Base-by-base conservation (phyloP, 176 grass and related monocot genomes). In the Alloteropsis semialata region DNA sequence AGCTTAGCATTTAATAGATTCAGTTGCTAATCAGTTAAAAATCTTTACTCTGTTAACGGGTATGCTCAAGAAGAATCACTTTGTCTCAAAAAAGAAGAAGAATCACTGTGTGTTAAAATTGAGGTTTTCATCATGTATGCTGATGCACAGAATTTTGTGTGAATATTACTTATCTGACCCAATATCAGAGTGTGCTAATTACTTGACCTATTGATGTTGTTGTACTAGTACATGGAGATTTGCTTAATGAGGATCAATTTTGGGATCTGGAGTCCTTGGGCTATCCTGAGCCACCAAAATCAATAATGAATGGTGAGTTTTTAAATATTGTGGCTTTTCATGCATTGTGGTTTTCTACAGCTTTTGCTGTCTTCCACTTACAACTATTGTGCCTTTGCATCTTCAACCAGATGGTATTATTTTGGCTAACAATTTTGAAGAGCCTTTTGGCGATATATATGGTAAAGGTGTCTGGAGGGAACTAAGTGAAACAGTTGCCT, bases 351-450 rank as follows among this genome's bases (percentile, higher is more conserved):
- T 22, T 12, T 55, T 56, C 4, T 75, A n/a, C 50, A 56, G 32
- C 34, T 60, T 60, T 17, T 56, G 1, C 8, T 60, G 39, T 75
- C 21, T 56, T 56, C 18, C 2, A 75, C 5, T 38, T 56, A 38
- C n/a, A 59, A 57, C 1, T 76, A 42, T 17, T 27, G 54, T 59
- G 19, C 6, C 2, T 37, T 37, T 76, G 22, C 57, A 44, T 43
- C n/a, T 79, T 50, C 21, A 79, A 65, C 28, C 77, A 79, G 77
- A 37, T 65, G 77, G 8, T 60, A 36, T 65, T 29, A 5, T 65
- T 50, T 49, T 79, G 21, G 29, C 9, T 34, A 25, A 65, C 37
- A 79, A 30, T 79, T 79, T 79, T 30, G 60, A 79, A 51, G 77
- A 79, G 3, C 10, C 59, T 79, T 79, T 79, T 4, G 60, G 77